Conservation (phyloP, 164 flowering plant species). For the Piper longum region DNA sequence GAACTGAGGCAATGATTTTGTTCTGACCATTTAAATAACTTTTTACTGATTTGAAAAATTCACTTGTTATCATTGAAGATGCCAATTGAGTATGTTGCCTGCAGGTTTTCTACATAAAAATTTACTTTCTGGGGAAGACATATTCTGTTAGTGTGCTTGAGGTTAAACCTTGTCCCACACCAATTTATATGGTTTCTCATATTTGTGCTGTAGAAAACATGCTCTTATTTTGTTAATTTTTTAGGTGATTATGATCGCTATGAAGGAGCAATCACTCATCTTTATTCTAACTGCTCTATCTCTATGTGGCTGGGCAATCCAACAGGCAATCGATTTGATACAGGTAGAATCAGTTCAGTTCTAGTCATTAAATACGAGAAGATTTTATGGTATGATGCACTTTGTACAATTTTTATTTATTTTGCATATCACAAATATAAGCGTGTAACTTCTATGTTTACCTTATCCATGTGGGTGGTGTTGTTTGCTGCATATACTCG, state of each 20-base stretch:
- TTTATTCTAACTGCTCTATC: conserved; percentile 20
- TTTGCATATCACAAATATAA: no score
- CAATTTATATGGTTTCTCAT: no score
- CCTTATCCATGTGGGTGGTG: no score
- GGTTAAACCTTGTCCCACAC: conserved; percentile 23
- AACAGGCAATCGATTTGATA: conserved; percentile 64
- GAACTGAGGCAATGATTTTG: conserved; percentile 58
- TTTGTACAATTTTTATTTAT: neutral
- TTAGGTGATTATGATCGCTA: conserved; percentile 25
- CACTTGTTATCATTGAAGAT: no score
- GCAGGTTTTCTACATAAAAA: conserved; percentile 75
- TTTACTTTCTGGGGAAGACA: conserved; percentile 51
- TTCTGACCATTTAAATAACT: no score
- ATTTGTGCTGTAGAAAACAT: neutral
- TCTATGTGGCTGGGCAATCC: conserved; percentile 65
- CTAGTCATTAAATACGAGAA: neutral
- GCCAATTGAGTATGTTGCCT: neutral
- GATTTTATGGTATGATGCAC: neutral
- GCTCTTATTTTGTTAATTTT: conserved; percentile 2
- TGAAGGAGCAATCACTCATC: conserved; percentile 16
- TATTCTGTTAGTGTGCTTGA: conserved; percentile 35
- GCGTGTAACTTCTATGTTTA: no score
- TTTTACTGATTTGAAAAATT: no score
- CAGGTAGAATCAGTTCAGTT: conserved; percentile 32
- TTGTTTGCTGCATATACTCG: no score